Conservation (phyloP, 2,329 filamentous ascomycete species). For the Thielaviopsis euricoi region DNA sequence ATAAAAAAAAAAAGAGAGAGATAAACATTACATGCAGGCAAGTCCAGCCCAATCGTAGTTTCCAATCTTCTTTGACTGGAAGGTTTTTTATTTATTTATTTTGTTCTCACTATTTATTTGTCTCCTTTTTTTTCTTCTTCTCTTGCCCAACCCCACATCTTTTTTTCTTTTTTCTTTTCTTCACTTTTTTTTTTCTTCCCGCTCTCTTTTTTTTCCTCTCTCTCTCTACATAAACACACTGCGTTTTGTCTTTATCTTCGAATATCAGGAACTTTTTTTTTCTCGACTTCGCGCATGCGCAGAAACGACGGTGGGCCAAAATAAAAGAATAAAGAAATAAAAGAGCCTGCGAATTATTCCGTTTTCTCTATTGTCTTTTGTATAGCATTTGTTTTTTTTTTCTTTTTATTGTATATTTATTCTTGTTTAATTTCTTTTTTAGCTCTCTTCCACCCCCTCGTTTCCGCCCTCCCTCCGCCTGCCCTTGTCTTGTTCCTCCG, state of each 20-base stretch:
- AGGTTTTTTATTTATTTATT: not conserved
- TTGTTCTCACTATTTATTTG: not conserved
- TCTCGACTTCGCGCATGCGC: too few relatives aligned
- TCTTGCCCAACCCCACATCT: not conserved
- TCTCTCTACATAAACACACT: not conserved
- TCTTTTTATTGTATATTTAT: too few relatives aligned
- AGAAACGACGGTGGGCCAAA: too few relatives aligned
- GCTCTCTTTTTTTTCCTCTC: not conserved
- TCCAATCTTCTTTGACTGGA: too few relatives aligned
- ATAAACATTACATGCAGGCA: too few relatives aligned
- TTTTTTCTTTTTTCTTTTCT: not conserved
- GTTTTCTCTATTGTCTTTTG: too few relatives aligned
- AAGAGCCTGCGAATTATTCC: too few relatives aligned
- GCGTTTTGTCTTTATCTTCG: too few relatives aligned
- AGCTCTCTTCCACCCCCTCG: not conserved
- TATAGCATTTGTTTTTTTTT: not conserved
- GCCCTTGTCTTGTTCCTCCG: not conserved
- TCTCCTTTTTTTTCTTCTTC: not conserved
- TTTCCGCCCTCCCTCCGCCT: not conserved
- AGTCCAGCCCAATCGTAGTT: too few relatives aligned
- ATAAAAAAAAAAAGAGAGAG: too few relatives aligned
- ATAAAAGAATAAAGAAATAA: too few relatives aligned
- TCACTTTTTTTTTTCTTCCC: not conserved
- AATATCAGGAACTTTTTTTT: too few relatives aligned
- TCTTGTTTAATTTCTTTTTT: not conserved